A percentile compares a stretch with the other conserved stretches of the same genome.
Evolutionary conservation across 2,329 filamentous ascomycete species (phyloP).

Genomic region (Fusarium miscanthi): DNA sequence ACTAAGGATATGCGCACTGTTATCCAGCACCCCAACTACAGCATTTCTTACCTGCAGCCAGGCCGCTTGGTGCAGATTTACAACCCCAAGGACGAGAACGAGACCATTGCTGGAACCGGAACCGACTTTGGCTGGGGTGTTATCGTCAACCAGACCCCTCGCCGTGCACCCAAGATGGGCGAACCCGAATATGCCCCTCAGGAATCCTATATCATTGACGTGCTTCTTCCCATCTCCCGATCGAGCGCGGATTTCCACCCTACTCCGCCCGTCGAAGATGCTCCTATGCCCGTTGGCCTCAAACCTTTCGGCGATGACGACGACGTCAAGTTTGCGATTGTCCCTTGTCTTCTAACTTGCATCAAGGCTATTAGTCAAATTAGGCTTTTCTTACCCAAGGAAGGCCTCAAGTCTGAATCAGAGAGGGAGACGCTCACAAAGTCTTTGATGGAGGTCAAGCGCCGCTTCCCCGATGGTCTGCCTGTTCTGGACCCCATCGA

Average conservation of each 20-base stretch:
- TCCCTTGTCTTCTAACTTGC: conserved; percentile 87
- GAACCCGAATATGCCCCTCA: conserved; percentile 77
- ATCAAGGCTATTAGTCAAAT: conserved; percentile 87
- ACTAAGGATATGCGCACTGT: conserved; percentile 90
- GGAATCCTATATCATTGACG: conserved; percentile 84
- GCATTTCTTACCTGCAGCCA: conserved; percentile 83
- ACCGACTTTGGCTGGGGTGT: conserved; percentile 94
- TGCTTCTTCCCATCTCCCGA: conserved; percentile 73
- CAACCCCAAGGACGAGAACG: conserved; percentile 65
- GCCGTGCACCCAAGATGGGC: conserved; percentile 73
- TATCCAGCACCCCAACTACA: conserved; percentile 91
- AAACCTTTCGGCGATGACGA: conserved; percentile 47
- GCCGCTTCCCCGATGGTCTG: conserved; percentile 91
- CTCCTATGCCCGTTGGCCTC: conserved; percentile 70
- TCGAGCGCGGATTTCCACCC: conserved; percentile 60
- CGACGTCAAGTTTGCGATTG: conserved; percentile 52
- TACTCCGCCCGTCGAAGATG: conserved; percentile 50
- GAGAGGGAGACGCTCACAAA: conserved; percentile 76
- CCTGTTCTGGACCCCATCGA: conserved; percentile 92
- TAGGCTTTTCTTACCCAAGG: conserved; percentile 83
- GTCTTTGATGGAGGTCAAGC: conserved; percentile 80
- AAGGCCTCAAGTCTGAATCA: conserved; percentile 72
- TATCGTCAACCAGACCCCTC: conserved; percentile 77
- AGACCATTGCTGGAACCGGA: conserved; percentile 50
- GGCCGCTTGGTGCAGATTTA: conserved; percentile 92